These are phyloP conservation scores for Tilletia caries DNA, from an alignment of 1,284 basidiomycete species.

Conservation along the genomic window DNA sequence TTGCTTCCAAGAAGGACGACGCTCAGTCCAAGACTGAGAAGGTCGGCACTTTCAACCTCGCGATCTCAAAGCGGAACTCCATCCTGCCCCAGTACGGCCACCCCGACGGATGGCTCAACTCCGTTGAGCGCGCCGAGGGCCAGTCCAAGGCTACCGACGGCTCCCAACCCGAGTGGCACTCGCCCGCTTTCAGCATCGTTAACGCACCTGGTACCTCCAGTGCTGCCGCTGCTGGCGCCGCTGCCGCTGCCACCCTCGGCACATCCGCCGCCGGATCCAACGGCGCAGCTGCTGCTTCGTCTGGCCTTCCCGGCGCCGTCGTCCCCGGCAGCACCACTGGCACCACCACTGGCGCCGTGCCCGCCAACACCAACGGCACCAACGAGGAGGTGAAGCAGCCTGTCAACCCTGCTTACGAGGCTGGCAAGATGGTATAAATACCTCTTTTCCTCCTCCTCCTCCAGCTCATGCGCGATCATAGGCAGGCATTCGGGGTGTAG, in stretches of 20 bases:
- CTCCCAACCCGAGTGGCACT: conserved; percentile 65
- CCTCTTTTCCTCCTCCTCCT: too few relatives aligned
- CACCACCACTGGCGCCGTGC: conserved; percentile 19
- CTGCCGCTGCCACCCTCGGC: conserved; percentile 15
- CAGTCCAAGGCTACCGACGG: conserved; percentile 53
- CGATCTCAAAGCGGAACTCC: conserved; percentile 45
- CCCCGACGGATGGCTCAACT: conserved; percentile 69
- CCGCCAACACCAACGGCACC: conserved; percentile 17
- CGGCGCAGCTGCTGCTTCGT: conserved; percentile 26
- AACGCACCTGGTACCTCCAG: conserved; percentile 16
- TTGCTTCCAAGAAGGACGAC: conserved; percentile 48
- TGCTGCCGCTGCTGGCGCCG: conserved; percentile 20
- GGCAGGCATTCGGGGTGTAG: too few relatives aligned
- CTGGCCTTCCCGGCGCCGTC: conserved; percentile 9
- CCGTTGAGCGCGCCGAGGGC: conserved; percentile 63
- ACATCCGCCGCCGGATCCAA: conserved; percentile 25
- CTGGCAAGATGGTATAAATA: conserved; percentile 24
- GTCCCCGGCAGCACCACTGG: conserved; percentile 21
- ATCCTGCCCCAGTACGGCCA: conserved; percentile 61
- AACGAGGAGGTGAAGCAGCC: conserved; percentile 28
- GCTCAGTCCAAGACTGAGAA: conserved; percentile 50
- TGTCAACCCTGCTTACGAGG: conserved; percentile 29
- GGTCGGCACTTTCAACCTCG: conserved; percentile 43
- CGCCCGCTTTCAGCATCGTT: conserved; percentile 61
- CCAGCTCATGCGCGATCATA: too few relatives aligned